These are phyloP conservation scores for Clarireedia hainanense DNA, from an alignment of 2,329 filamentous ascomycete species.

Conservation along the genomic window DNA sequence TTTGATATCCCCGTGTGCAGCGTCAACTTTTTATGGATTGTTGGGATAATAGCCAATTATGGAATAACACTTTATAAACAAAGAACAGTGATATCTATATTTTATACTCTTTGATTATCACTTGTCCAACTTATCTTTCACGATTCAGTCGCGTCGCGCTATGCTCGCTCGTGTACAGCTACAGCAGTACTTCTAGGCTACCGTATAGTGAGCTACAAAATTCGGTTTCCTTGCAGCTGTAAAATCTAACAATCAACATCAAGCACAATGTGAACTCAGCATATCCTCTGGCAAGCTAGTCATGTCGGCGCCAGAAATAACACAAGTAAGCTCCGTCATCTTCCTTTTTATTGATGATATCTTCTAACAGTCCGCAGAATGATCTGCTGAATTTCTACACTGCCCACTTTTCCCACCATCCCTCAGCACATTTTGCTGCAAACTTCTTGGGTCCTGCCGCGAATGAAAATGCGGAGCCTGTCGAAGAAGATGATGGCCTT, in stretches of 20 bases:
- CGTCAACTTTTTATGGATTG: too few relatives aligned
- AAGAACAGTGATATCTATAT: too few relatives aligned
- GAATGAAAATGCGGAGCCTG: conserved; percentile 36
- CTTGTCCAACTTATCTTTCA: too few relatives aligned
- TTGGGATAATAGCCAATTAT: too few relatives aligned
- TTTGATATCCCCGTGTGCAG: too few relatives aligned
- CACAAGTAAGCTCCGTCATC: neutral
- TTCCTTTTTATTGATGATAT: neutral
- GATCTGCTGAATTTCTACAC: conserved; percentile 25
- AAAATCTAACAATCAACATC: neutral
- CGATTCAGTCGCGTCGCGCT: too few relatives aligned
- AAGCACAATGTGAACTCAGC: neutral
- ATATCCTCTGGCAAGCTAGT: neutral
- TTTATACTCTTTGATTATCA: too few relatives aligned
- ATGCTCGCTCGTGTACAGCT: too few relatives aligned
- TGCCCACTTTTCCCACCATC: conserved; percentile 21
- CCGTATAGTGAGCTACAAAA: neutral
- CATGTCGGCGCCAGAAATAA: conserved; percentile 5
- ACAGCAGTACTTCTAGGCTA: neutral
- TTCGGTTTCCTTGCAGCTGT: too few relatives aligned
- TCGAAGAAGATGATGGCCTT: conserved; percentile 58
- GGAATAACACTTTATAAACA: too few relatives aligned
- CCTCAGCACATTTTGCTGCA: conserved; percentile 48
- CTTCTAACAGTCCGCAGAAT: conserved; percentile 13
- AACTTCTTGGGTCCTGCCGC: conserved; percentile 40